Conservation (phyloP, 139 green algal genomes). For the Chlorella sp. region DNA sequence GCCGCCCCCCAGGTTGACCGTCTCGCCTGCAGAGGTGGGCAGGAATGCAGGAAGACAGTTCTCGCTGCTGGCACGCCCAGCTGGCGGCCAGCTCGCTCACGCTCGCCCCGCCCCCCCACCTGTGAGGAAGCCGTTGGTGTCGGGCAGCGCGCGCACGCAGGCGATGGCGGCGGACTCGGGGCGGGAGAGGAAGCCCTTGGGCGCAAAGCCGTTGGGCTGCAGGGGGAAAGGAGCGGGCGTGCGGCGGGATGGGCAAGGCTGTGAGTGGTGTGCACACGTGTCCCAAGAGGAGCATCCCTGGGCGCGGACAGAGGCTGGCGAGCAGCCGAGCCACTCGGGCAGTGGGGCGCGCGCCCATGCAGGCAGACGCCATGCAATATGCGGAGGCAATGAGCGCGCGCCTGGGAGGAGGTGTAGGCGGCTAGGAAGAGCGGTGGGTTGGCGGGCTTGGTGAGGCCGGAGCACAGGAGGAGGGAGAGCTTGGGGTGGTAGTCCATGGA, state of each 20-base stretch:
- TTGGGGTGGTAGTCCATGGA: constrained; percentile 52
- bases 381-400: too few species aligned
- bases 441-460: constrained; percentile 5
- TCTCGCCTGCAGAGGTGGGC: too few species aligned
- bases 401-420: too few species aligned
- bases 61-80: too few species aligned
- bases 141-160: constrained; percentile 19
- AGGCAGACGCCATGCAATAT: too few species aligned
- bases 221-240: background rate
- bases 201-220: background rate
- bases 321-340: background rate
- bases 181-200: constrained; percentile 1
- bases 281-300: too few species aligned
- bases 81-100: too few species aligned
- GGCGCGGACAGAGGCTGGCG: background rate
- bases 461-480: constrained; percentile 42
- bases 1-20: too few species aligned
- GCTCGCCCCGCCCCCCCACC: too few species aligned
- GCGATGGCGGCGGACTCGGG: background rate
- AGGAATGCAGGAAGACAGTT: too few species aligned
- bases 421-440: constrained; percentile 14
- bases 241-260: background rate
- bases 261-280: background rate
- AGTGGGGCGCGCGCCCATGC: constrained; percentile 15
- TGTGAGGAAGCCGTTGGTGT: constrained; percentile 29